Evolutionary conservation across 352 stramenopile genomes (phyloP).

Genomic region (Aphanomyces cochlioides): DNA sequence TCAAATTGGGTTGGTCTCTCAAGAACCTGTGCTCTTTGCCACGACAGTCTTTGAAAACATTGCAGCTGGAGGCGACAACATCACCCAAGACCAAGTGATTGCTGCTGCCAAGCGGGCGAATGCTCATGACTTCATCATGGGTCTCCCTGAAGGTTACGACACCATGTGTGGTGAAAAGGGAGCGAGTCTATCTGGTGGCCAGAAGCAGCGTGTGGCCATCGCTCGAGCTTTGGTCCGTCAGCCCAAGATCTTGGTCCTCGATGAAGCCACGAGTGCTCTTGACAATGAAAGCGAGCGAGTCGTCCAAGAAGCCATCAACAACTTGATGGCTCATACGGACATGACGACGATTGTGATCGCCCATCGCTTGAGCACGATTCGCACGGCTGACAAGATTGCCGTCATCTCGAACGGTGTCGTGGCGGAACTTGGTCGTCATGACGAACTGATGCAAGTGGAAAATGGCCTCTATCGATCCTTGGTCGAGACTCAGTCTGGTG

Average conservation of each 20-base stretch:
- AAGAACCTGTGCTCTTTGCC: constrained; percentile 89
- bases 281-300: constrained; percentile 65
- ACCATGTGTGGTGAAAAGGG: constrained; percentile 61
- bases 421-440: constrained; percentile 31
- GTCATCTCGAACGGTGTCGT: constrained; percentile 31
- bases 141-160: constrained; percentile 80
- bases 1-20: constrained; percentile 68
- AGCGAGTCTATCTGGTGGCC: constrained; percentile 82
- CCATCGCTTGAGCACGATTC: constrained; percentile 75
- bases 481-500: constrained; percentile 7
- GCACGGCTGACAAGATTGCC: constrained; percentile 52
- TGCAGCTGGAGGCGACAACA: constrained; percentile 40
- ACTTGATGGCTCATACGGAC: constrained; percentile 35
- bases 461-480: constrained; percentile 37
- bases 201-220: constrained; percentile 86
- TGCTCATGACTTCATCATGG: constrained; percentile 60
- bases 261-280: constrained; percentile 75
- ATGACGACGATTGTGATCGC: constrained; percentile 75
- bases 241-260: constrained; percentile 48
- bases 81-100: constrained; percentile 62
- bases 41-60: constrained; percentile 91
- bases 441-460: constrained; percentile 24
- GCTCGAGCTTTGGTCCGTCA: constrained; percentile 66
- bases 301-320: constrained; percentile 58
- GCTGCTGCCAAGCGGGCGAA: constrained; percentile 50